Conservation (phyloP, 805 yeast species). For the Nakazawaea molendinolei region DNA sequence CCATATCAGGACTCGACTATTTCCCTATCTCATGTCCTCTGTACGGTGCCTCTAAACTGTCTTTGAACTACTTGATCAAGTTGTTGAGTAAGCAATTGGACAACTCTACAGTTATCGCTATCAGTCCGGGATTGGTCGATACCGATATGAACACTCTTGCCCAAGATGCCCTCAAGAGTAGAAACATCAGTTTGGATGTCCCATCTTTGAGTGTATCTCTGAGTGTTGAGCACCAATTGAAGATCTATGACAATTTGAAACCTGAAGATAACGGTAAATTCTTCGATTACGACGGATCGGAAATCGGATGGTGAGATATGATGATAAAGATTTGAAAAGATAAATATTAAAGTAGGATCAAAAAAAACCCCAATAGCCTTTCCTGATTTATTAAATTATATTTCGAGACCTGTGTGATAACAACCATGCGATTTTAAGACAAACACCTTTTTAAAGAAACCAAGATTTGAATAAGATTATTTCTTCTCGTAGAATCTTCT, state of each 20-base stretch:
- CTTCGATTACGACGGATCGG: slow-evolving; percentile 14
- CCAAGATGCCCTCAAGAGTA: neutral
- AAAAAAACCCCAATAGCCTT: too few relatives aligned
- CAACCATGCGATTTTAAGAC: too few relatives aligned
- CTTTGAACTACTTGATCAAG: slow-evolving; percentile 25
- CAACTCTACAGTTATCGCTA: slow-evolving; percentile 19
- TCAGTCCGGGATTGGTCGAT: slow-evolving; percentile 31
- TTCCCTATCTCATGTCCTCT: slow-evolving; percentile 18
- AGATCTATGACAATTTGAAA: slow-evolving; percentile 11
- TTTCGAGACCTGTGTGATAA: too few relatives aligned
- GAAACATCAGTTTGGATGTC: neutral
- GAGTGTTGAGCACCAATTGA: slow-evolving; percentile 12
- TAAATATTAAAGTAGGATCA: too few relatives aligned
- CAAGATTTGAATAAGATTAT: neutral
- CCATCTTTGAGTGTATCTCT: slow-evolving; percentile 13
- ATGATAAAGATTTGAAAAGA: too few relatives aligned
- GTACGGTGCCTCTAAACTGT: slow-evolving; percentile 31
- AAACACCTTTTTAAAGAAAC: too few relatives aligned
- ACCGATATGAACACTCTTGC: slow-evolving; percentile 24
- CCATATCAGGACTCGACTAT: slow-evolving; percentile 13
- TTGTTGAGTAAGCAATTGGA: slow-evolving; percentile 21
- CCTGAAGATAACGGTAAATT: slow-evolving; percentile 14
- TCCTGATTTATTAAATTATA: too few relatives aligned
- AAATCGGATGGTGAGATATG: neutral
- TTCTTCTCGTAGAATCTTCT: slow-evolving; percentile 64